Conservation (phyloP, 2,329 filamentous ascomycete genomes). For the Fusarium torreyae region DNA sequence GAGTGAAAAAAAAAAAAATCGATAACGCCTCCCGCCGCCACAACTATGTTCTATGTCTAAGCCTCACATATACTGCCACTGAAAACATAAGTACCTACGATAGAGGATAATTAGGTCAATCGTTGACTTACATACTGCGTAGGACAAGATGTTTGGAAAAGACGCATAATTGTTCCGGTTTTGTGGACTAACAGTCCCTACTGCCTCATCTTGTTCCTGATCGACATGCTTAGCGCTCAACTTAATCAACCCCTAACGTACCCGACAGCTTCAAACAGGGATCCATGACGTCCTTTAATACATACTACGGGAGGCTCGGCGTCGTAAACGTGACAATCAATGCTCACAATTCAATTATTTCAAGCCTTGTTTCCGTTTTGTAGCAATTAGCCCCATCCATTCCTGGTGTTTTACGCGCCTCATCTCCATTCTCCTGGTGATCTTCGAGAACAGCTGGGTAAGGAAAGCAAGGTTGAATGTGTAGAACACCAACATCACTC, state of each 20-base stretch:
- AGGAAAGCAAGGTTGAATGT: not conserved
- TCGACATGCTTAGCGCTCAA: conserved; percentile 43
- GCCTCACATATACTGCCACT: not conserved
- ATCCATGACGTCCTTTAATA: conserved; percentile 28
- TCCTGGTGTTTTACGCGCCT: not conserved
- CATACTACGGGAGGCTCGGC: conserved; percentile 12
- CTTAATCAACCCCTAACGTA: conserved; percentile 26
- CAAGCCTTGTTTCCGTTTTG: conserved; percentile 7
- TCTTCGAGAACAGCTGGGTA: not conserved
- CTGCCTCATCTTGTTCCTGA: conserved; percentile 38
- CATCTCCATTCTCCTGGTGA: not conserved
- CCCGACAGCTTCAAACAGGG: conserved; percentile 21
- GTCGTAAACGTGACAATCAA: conserved; percentile 11
- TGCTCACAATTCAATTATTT: conserved; percentile 16
- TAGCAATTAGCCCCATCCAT: conserved; percentile 1
- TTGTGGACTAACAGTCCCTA: not conserved
- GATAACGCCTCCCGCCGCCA: conserved; percentile 33
- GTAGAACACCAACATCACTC: not conserved
- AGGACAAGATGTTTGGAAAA: not conserved
- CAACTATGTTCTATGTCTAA: conserved; percentile 15
- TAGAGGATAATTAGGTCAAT: not conserved
- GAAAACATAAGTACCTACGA: not conserved
- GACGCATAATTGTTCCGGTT: not conserved
- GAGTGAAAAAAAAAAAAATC: not conserved
- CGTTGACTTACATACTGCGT: no score